Percentiles rank a stretch among this genome's conserved stretches.
phyloP scores from a whole-genome alignment of 768 basidiomycete genomes.

The Multifurca ochricompacta region DNA sequence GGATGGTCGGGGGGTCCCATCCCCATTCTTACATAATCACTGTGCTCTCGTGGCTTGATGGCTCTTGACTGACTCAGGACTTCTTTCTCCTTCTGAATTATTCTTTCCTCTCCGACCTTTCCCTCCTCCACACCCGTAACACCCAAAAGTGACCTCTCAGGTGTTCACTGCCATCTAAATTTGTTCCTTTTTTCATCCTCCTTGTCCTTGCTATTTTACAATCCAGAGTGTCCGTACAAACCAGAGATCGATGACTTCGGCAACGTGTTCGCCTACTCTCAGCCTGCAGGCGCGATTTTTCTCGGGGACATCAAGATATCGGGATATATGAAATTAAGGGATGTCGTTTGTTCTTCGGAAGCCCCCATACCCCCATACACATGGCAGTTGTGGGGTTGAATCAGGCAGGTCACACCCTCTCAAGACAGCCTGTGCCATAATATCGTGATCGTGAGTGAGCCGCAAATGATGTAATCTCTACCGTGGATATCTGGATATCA shows the following conservation, averaged over 20 bases:
- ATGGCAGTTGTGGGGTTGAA: not conserved
- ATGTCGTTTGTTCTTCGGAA: not conserved
- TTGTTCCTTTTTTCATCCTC: not conserved
- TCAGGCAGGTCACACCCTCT: not conserved
- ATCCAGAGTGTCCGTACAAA: not conserved
- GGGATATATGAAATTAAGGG: not conserved
- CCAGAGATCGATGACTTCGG: conserved; percentile 6
- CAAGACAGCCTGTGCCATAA: not conserved
- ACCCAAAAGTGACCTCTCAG: too few species aligned
- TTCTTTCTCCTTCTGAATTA: not conserved
- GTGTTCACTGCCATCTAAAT: not conserved
- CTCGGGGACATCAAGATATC: not conserved
- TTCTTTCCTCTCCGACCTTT: not conserved
- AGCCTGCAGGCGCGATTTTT: conserved; percentile 8
- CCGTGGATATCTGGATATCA: too few species aligned
- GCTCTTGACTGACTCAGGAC: not conserved
- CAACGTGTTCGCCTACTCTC: conserved; percentile 12
- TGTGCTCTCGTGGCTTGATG: not conserved
- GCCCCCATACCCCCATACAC: too few species aligned
- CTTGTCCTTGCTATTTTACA: not conserved
- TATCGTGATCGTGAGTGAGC: not conserved
- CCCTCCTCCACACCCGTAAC: too few species aligned
- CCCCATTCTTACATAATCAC: conserved; percentile 11
- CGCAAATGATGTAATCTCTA: too few species aligned
- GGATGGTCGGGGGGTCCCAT: not conserved